A percentile compares a stretch with the other conserved stretches of the same genome.
phyloP scores from a whole-genome alignment of 805 yeast genomes.

The Saccharomyces kudriavzevii region DNA sequence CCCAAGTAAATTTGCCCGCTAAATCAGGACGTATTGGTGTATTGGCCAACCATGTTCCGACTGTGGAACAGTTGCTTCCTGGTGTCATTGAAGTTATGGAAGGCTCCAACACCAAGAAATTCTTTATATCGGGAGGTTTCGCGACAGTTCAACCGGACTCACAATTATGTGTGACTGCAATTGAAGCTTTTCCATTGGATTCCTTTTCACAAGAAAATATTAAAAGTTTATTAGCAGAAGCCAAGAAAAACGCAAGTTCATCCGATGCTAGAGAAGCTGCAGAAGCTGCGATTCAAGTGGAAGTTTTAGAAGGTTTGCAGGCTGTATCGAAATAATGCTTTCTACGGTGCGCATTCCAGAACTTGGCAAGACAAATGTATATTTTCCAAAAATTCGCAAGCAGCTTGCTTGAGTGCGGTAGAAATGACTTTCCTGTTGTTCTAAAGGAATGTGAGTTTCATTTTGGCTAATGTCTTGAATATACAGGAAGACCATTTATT shows the following conservation, averaged over 20 bases:
- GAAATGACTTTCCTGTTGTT: neutral
- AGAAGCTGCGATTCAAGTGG: slow-evolving; percentile 91
- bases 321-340: slow-evolving; percentile 28
- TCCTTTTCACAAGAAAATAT: slow-evolving; percentile 75
- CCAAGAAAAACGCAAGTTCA: slow-evolving; percentile 81
- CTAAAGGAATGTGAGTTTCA: neutral
- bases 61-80: slow-evolving; percentile 91
- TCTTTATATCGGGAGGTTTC: slow-evolving; percentile 91
- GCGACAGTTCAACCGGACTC: slow-evolving; percentile 96
- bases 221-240: slow-evolving; percentile 78
- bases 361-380: neutral
- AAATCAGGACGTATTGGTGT: slow-evolving; percentile 94
- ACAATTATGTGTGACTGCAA: slow-evolving; percentile 79
- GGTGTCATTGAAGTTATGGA: slow-evolving; percentile 91
- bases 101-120: slow-evolving; percentile 60
- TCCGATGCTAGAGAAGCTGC: slow-evolving; percentile 85
- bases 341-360: neutral
- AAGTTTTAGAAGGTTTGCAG: slow-evolving; percentile 90
- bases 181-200: slow-evolving; percentile 90
- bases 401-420: neutral
- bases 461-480: neutral
- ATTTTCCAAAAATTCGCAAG: neutral
- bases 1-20: slow-evolving; percentile 92
- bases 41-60: slow-evolving; percentile 94
- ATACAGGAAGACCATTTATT: neutral